Conservation (phyloP, 1,284 basidiomycete genomes). For the Ustanciosporium gigantosporum region DNA sequence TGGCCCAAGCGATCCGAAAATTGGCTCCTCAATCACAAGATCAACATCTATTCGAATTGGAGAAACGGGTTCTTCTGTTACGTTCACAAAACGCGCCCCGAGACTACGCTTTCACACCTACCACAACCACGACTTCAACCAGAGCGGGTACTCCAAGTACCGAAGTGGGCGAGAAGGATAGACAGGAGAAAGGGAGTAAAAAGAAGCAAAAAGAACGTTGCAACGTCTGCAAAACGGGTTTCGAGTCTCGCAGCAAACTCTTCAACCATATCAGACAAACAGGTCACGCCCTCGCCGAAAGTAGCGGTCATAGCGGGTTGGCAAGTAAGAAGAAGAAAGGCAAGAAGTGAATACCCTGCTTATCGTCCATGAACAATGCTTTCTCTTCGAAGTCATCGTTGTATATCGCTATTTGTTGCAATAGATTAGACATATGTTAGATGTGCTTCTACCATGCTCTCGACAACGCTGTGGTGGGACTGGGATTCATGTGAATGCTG, state of each 20-base stretch:
- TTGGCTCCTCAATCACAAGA: conserved; percentile 76
- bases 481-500: too few relatives aligned
- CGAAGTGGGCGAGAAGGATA: conserved; percentile 3
- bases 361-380: too few relatives aligned
- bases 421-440: too few relatives aligned
- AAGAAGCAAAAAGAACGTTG: conserved; percentile 65
- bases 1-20: conserved; percentile 71
- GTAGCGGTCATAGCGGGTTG: conserved; percentile 1
- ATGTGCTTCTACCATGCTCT: too few relatives aligned
- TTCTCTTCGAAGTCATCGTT: too few relatives aligned
- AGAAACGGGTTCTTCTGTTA: conserved; percentile 63
- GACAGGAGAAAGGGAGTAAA: conserved; percentile 18
- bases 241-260: conserved; percentile 76
- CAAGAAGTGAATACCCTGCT: too few relatives aligned
- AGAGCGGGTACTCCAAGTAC: background rate
- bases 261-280: conserved; percentile 75
- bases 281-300: conserved; percentile 71
- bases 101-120: background rate
- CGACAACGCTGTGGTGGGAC: too few relatives aligned
- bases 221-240: conserved; percentile 72
- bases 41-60: conserved; percentile 75
- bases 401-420: too few relatives aligned
- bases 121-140: background rate
- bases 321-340: conserved; percentile 5
- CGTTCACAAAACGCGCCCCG: conserved; percentile 10